phyloP scores from a whole-genome alignment of 176 grass and related monocot species.

The Dactylis glomerata region DNA sequence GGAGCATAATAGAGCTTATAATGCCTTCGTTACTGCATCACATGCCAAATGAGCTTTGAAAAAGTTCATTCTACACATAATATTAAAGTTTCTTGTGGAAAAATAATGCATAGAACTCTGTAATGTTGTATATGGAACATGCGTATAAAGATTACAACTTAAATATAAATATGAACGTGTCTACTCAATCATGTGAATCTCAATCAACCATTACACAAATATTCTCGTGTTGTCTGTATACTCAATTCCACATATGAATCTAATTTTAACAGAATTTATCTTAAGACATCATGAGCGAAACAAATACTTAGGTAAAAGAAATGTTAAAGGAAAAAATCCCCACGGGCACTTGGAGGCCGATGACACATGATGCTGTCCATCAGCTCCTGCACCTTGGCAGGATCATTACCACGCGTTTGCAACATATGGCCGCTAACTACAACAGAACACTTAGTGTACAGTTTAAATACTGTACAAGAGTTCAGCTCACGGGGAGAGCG shows the following conservation, averaged over 20 bases:
- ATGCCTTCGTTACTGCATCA: not conserved
- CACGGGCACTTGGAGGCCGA: conserved; percentile 91
- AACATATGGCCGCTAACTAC: too few species aligned
- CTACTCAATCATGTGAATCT: not conserved
- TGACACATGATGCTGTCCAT: conserved; percentile 85
- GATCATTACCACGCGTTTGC: conserved; percentile 75
- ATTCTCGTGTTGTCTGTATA: too few species aligned
- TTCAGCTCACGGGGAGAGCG: too few species aligned
- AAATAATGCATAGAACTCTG: too few species aligned
- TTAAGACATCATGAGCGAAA: not conserved
- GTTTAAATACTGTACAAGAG: too few species aligned
- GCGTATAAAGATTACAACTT: too few species aligned
- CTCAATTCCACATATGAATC: not conserved
- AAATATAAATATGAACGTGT: too few species aligned
- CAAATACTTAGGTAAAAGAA: not conserved
- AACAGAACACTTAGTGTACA: too few species aligned
- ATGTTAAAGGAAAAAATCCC: conserved; percentile 26
- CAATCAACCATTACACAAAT: not conserved
- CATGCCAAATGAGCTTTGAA: not conserved
- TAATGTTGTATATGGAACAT: too few species aligned
- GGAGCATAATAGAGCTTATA: not conserved
- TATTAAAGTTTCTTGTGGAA: too few species aligned
- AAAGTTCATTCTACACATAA: not conserved
- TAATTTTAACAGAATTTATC: not conserved
- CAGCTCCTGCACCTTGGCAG: conserved; percentile 73